Conservation (phyloP, 306 rosid genomes). For the Dryas alaskensis region DNA sequence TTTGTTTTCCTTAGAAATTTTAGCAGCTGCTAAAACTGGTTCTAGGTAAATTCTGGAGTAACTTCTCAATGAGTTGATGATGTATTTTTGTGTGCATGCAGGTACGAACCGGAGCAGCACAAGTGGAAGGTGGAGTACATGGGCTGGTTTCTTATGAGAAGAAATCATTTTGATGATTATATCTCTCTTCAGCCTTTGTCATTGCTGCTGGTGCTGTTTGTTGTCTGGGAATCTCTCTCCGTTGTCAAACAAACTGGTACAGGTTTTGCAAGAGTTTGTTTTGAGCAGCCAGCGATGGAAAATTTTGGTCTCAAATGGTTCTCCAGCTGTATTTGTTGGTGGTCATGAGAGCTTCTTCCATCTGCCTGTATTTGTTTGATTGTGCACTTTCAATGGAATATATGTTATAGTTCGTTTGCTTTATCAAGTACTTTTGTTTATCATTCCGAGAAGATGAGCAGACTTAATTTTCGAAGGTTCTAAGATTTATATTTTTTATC, state of each 20-base stretch:
- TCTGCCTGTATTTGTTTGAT: not conserved
- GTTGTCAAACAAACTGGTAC: not conserved
- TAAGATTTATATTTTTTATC: no score
- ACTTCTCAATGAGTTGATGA: not conserved
- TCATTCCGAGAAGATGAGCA: no score
- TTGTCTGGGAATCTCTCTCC: not conserved
- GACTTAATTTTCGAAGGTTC: no score
- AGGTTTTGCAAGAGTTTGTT: not conserved
- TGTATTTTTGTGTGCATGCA: slow-evolving; percentile 33
- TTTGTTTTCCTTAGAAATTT: not conserved
- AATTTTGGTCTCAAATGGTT: not conserved
- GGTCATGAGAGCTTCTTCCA: not conserved
- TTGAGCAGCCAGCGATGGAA: not conserved
- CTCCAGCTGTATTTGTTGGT: not conserved
- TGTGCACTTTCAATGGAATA: not conserved
- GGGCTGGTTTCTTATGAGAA: slow-evolving; percentile 84
- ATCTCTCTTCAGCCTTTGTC: not conserved
- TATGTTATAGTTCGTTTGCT: not conserved
- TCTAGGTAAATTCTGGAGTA: not conserved
- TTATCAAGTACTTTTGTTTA: not conserved
- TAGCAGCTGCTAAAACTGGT: no score
- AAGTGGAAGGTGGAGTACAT: slow-evolving; percentile 92
- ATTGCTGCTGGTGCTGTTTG: not conserved
- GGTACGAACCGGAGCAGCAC: slow-evolving; percentile 95
- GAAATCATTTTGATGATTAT: slow-evolving; percentile 57